Evolutionary conservation across 257 asterid species (phyloP).

Genomic region (Solanum ossicruentum): DNA sequence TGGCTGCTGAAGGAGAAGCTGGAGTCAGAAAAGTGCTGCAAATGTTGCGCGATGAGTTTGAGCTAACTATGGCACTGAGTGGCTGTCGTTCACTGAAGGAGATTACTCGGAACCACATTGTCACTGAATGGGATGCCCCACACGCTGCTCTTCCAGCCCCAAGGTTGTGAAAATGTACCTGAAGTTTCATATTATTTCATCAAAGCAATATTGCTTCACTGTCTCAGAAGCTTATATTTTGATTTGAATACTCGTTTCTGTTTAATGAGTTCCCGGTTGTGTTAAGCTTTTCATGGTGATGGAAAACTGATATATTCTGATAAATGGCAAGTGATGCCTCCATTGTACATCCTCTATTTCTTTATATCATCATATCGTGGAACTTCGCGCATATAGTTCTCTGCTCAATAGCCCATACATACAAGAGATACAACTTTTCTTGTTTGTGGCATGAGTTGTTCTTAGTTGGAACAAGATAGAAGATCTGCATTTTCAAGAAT

Average conservation of each 20-base stretch:
- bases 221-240: constrained; percentile 7
- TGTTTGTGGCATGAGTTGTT: not conserved
- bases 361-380: not conserved
- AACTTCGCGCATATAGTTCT: not conserved
- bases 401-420: not conserved
- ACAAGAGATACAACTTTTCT: not conserved
- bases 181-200: not conserved
- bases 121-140: constrained; percentile 71
- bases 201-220: not conserved
- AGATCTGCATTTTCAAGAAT: not conserved
- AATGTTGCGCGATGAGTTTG: constrained; percentile 85
- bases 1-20: constrained; percentile 92
- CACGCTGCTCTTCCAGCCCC: constrained; percentile 32
- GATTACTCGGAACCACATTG: constrained; percentile 76
- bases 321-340: not conserved
- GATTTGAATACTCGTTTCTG: not conserved
- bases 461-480: not conserved
- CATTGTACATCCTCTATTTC: constrained; percentile 1
- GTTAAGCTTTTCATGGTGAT: not conserved
- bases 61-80: constrained; percentile 89
- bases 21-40: constrained; percentile 78
- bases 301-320: not conserved
- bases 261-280: not conserved
- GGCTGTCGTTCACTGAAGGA: constrained; percentile 70
- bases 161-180: constrained; percentile 33